phyloP scores from a whole-genome alignment of 805 yeast genomes.

The Nakazawaea ishiwadae region DNA sequence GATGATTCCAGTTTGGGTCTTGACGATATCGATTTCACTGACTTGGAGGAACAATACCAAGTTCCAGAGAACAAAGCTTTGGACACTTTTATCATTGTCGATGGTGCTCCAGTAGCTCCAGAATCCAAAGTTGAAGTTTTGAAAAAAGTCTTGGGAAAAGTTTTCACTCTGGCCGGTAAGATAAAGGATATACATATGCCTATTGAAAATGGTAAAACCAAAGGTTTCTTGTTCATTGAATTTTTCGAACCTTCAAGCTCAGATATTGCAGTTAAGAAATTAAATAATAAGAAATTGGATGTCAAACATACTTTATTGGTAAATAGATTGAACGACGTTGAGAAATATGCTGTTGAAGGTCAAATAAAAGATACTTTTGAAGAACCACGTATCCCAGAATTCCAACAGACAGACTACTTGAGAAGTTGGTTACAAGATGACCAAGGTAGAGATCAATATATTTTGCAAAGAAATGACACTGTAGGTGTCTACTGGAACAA shows the following conservation, averaged over 20 bases:
- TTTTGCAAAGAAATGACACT: conserved; percentile 70
- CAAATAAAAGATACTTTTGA: conserved; percentile 54
- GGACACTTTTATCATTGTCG: conserved; percentile 79
- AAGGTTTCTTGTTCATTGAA: conserved; percentile 85
- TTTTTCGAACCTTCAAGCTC: conserved; percentile 66
- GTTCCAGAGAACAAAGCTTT: conserved; percentile 54
- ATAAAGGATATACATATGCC: conserved; percentile 84
- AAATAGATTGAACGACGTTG: conserved; percentile 79
- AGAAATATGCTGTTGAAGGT: conserved; percentile 66
- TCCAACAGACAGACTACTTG: conserved; percentile 74
- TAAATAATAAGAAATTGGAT: conserved; percentile 89
- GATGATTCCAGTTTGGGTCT: conserved; percentile 49
- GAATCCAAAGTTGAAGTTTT: conserved; percentile 80
- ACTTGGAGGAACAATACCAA: conserved; percentile 72
- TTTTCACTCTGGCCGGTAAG: conserved; percentile 73
- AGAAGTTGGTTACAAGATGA: conserved; percentile 89
- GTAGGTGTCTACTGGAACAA: conserved; percentile 89
- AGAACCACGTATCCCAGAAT: conserved; percentile 72
- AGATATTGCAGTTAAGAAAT: conserved; percentile 69
- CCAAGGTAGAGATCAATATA: conserved; percentile 85
- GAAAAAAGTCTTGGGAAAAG: conserved; percentile 78
- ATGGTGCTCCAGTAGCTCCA: conserved; percentile 95
- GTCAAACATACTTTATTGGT: conserved; percentile 86
- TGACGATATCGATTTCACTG: conserved; percentile 72
- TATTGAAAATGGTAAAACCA: conserved; percentile 68